Percentiles rank a stretch among this genome's conserved stretches.
phyloP scores from a whole-genome alignment of 352 stramenopile species.

The Phytopythium ostracodes region DNA sequence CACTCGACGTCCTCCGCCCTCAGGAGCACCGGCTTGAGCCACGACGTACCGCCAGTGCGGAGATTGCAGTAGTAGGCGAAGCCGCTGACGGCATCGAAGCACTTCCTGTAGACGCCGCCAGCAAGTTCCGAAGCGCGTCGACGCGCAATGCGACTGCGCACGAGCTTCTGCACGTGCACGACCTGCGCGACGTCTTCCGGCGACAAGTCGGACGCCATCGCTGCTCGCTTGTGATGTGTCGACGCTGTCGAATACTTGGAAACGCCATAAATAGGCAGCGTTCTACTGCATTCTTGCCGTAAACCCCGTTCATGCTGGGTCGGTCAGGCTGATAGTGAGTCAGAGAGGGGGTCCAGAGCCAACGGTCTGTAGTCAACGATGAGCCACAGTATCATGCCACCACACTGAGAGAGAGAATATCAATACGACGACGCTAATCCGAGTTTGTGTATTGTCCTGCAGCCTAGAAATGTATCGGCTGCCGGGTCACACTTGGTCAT shows the following conservation, averaged over 20 bases:
- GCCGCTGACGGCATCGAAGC: constrained; percentile 33
- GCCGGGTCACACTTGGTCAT: too few species aligned
- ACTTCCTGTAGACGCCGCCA: constrained; percentile 38
- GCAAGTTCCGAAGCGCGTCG: constrained; percentile 22
- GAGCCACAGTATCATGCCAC: too few species aligned
- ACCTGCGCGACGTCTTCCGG: constrained; percentile 13
- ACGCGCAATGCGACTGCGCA: constrained; percentile 25
- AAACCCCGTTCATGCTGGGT: too few species aligned
- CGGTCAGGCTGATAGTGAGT: too few species aligned
- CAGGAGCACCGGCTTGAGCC: constrained; percentile 42
- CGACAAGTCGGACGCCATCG: not conserved
- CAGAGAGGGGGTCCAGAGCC: too few species aligned
- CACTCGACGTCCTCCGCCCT: constrained; percentile 17
- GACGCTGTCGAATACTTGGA: too few species aligned
- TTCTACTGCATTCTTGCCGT: too few species aligned
- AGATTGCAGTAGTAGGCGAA: constrained; percentile 52
- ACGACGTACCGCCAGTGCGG: constrained; percentile 32
- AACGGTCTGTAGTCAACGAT: too few species aligned
- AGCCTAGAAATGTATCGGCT: not conserved
- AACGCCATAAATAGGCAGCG: not conserved
- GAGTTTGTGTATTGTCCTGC: not conserved
- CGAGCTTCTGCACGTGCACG: constrained; percentile 30
- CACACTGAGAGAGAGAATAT: too few species aligned
- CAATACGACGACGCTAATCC: not conserved
- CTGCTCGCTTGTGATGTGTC: not conserved